A percentile compares a stretch with the other conserved stretches of the same genome.
These are phyloP conservation scores for Lentinula novae-zelandiae DNA, from an alignment of 1,284 basidiomycete genomes.

Conservation along the genomic window DNA sequence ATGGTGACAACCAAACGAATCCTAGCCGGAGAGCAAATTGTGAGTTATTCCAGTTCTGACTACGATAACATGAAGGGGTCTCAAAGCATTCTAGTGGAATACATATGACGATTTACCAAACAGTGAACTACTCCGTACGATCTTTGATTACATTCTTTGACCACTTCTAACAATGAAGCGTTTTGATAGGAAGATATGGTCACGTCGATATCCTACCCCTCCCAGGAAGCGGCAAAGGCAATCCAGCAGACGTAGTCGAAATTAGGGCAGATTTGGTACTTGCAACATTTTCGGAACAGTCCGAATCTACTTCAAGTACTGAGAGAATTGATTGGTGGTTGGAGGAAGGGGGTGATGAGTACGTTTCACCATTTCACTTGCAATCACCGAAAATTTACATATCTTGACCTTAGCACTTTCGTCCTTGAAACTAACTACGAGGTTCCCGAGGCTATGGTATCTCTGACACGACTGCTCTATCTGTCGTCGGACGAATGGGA, in stretches of 20 bases:
- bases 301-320: slow-evolving; percentile 25
- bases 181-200: slow-evolving; percentile 73
- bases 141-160: not conserved
- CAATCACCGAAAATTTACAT: slow-evolving; percentile 8
- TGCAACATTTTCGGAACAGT: slow-evolving; percentile 34
- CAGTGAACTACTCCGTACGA: slow-evolving; percentile 69
- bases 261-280: slow-evolving; percentile 80
- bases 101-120: slow-evolving; percentile 96
- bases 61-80: not conserved
- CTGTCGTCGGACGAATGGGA: slow-evolving; percentile 62
- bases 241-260: slow-evolving; percentile 87
- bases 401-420: slow-evolving; percentile 46
- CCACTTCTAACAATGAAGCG: not conserved
- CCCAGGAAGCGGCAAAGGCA: slow-evolving; percentile 49
- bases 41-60: slow-evolving; percentile 32
- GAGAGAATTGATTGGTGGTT: slow-evolving; percentile 89
- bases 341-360: slow-evolving; percentile 90
- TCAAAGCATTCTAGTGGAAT: slow-evolving; percentile 65
- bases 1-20: slow-evolving; percentile 85
- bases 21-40: slow-evolving; percentile 83
- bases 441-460: slow-evolving; percentile 63
- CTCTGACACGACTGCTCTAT: slow-evolving; percentile 70
- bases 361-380: slow-evolving; percentile 27
- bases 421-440: slow-evolving; percentile 53
- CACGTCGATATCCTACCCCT: slow-evolving; percentile 81